Conservation (phyloP, 192 early-diverging fungal genomes). For the Jimgerdemannia flammicorona region DNA sequence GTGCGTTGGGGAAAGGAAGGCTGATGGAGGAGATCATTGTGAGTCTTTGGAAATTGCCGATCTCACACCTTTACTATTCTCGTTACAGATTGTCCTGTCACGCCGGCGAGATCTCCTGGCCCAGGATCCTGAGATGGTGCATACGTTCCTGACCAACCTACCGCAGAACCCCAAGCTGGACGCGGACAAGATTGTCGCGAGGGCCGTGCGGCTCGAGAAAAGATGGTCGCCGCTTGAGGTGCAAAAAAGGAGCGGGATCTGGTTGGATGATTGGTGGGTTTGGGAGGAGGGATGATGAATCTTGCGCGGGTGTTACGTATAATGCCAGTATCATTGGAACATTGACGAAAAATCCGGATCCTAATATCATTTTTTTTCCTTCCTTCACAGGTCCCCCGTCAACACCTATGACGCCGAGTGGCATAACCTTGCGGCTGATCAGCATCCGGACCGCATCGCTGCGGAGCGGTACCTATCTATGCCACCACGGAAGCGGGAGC, state of each 20-base stretch:
- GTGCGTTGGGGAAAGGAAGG: too few relatives aligned
- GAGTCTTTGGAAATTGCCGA: background rate
- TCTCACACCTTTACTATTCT: background rate
- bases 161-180: background rate
- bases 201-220: conserved; percentile 36
- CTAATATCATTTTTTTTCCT: background rate
- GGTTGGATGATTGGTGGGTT: conserved; percentile 41
- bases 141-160: conserved; percentile 5
- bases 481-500: conserved; percentile 19
- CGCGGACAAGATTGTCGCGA: conserved; percentile 10
- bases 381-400: conserved; percentile 19
- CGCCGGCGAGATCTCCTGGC: conserved; percentile 38
- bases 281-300: too few relatives aligned
- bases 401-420: conserved; percentile 33
- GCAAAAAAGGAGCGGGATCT: conserved; percentile 38
- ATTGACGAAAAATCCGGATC: too few relatives aligned
- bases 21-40: too few relatives aligned
- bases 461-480: conserved; percentile 19
- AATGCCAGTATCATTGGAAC: too few relatives aligned
- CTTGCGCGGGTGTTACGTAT: too few relatives aligned
- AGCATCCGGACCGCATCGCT: conserved; percentile 26
- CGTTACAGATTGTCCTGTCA: conserved; percentile 36
- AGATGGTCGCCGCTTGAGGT: conserved; percentile 35
- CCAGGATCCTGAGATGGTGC: conserved; percentile 42
- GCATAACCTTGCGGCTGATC: conserved; percentile 6